Conservation (phyloP, 2,329 filamentous ascomycete species). For the Akanthomyces dipterigenus region DNA sequence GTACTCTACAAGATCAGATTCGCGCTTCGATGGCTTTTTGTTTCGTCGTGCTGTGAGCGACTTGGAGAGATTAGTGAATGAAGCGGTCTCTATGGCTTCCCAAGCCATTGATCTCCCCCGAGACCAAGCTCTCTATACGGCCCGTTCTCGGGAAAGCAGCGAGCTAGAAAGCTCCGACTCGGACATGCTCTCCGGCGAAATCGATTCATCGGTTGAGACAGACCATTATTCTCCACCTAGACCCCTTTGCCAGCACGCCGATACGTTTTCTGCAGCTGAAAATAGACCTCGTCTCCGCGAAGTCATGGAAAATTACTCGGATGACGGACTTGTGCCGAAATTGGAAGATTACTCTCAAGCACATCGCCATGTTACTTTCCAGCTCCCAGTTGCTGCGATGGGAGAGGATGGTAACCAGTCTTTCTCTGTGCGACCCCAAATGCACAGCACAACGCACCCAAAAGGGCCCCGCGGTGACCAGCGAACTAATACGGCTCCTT, state of each 20-base stretch:
- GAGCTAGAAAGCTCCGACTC: not conserved
- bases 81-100: constrained; percentile 38
- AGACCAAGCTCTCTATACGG: constrained; percentile 5
- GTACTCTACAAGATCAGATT: constrained; percentile 17
- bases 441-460: not conserved
- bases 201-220: not conserved
- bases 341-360: constrained; percentile 12
- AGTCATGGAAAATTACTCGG: constrained; percentile 22
- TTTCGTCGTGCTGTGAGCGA: constrained; percentile 34
- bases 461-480: not conserved
- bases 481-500: not conserved
- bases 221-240: constrained; percentile 6
- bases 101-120: constrained; percentile 30
- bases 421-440: not conserved
- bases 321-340: constrained; percentile 2
- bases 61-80: constrained; percentile 39
- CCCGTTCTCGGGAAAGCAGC: not conserved
- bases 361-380: constrained; percentile 15
- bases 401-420: constrained; percentile 10
- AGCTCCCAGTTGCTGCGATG: constrained; percentile 8
- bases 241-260: constrained; percentile 20
- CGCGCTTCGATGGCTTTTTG: constrained; percentile 19
- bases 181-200: not conserved
- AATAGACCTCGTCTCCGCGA: constrained; percentile 21
- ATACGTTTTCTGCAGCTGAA: constrained; percentile 18